Evolutionary conservation across 139 green algal genomes (phyloP), one percentile per base, ranked within the genome.

Genomic region (Chlamydomonas sp.): DNA sequence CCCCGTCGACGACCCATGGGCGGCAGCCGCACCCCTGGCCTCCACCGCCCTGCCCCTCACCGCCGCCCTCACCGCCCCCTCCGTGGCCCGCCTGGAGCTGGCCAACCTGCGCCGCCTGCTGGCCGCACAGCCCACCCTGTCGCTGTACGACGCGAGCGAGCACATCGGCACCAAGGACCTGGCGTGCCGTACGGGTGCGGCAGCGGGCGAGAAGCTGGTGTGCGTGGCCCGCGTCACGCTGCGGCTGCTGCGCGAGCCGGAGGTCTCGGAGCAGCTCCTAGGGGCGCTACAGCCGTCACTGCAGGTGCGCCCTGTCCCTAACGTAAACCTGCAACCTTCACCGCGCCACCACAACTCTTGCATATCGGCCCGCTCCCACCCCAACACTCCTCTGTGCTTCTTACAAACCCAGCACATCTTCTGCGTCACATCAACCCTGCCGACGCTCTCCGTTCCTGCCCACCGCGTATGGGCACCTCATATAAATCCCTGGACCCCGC

Each of bases 251-350:
- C 72, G 83, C 2, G 83, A 87, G 3, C 83, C 83, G 1, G 31
- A 87, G 83, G 83, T 87, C 60, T 87, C 83, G 71, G 83, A 87
- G 63, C 83, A 87, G 63, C 83, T 87, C 73, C 72, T 87, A 73
- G 83, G 49, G 62, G 83, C 83, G 73, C 72, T 87, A 57, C 83
- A 87, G 72, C 83, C 83, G 17, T 72, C 83, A 31, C 83, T 87
- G 31, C 83, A 87, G 83, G 83, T 87, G 57, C 18, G 79, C 49
- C 31, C 31, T 49, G 31, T 49, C 31, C 31, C 31, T 49, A 49
- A 49, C 31, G 31, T 49, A 49, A 49, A 49, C 31, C 31, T 49
- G 31, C 31, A 49, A 49, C 31, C 31, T 49, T 49, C 31, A 49
- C 31, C 31, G 31, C 31, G 31, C 31, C 31, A 49, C 31, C 31